Evolutionary conservation across 2,329 filamentous ascomycete genomes (phyloP), one percentile per base, ranked within the genome.

Genomic region (Fusarium verticillioides): DNA sequence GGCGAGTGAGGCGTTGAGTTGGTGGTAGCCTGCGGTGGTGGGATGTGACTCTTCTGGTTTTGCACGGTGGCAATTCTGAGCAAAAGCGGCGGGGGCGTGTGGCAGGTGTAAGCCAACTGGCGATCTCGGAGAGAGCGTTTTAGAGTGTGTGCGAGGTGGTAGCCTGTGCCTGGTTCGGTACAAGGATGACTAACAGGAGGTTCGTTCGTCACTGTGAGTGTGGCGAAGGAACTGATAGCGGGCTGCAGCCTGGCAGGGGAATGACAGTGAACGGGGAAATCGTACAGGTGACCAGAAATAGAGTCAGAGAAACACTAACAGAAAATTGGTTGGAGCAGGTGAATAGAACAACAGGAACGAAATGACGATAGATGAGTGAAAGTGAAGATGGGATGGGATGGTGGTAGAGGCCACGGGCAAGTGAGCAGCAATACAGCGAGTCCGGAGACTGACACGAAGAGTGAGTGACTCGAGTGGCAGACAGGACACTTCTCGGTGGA

Each of bases 51-150:
- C 81, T 78, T 81, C 75, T 69, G 65, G 66, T 53, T 69, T 65
- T 78, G 77, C 78, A 82, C 78, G 81, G 81, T 80, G 79, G 80
- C 80, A 76, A 81, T 79, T 78, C 79, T 74, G 78, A 78, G 66
- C 73, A 75, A 78, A 76, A 78, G 69, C 77, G 77, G 78, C 74
- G 77, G 70, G 67, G 75, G 75, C 70, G 74, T 67, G 69, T 70
- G 65, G 71, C 74, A 78, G 75, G 78, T 79, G 78, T 77, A 76
- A 75, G 77, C 77, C 75, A 76, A 74, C 69, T 81, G 81, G 81
- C 81, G 82, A 82, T 79, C 81, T 82, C 81, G 82, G 82, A 82
- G 80, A 76, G 66, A 73, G 77, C 78, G 79, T 78, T 81, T 81
- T 79, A 60, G 63, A 75, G 71, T 68, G 77, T 76, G 78, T 77